A percentile compares a stretch with the other conserved stretches of the same genome.
Conservation (phyloP, 1,139 yeast genomes). For the Yamadazyma sp. region DNA sequence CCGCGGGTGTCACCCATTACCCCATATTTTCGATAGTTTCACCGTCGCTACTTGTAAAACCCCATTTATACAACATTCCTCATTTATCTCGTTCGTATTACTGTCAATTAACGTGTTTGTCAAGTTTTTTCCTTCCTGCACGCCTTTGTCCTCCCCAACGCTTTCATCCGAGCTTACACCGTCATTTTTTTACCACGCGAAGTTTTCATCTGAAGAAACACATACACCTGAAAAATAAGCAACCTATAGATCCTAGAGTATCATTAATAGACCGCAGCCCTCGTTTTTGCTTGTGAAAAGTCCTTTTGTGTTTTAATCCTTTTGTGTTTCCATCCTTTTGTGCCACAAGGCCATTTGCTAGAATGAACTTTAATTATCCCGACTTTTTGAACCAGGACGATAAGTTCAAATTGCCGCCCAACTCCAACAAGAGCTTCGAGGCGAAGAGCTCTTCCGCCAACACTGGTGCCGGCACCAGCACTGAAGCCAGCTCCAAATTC, state of each 20-base stretch:
- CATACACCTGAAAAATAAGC: neutral
- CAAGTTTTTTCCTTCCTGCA: neutral
- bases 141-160: neutral
- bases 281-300: too few species aligned
- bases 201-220: neutral
- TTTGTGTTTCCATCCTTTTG: neutral
- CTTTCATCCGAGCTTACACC: neutral
- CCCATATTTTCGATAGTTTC: conserved; percentile 7
- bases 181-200: conserved; percentile 2
- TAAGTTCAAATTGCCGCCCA: conserved; percentile 15
- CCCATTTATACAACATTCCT: neutral
- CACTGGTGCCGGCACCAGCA: conserved; percentile 4
- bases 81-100: neutral
- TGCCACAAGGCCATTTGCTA: neutral
- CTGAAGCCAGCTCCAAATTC: conserved; percentile 15
- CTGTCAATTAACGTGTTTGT: too few species aligned
- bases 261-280: neutral
- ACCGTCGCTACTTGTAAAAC: neutral
- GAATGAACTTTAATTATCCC: conserved; percentile 39
- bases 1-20: conserved; percentile 7
- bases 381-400: conserved; percentile 26
- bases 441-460: neutral
- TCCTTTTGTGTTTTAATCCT: too few species aligned
- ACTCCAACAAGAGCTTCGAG: conserved; percentile 9
- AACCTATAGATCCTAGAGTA: conserved; percentile 1